A percentile compares a stretch with the other conserved stretches of the same genome.
Conservation (phyloP, 495 filamentous ascomycete genomes). For the Podospora pseudoanserina region DNA sequence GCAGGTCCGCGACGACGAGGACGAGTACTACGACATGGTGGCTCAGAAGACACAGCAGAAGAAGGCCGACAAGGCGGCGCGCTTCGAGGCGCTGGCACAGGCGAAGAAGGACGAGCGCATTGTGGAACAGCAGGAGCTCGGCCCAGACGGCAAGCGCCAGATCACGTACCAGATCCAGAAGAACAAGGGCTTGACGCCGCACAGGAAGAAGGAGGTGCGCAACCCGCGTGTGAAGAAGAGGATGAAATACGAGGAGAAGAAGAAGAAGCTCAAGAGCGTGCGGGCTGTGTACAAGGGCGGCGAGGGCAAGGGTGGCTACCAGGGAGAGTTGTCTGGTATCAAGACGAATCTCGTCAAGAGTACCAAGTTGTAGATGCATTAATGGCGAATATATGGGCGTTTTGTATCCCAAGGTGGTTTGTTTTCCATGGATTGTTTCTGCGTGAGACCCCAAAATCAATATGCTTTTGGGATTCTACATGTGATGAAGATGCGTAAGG, state of each 20-base stretch:
- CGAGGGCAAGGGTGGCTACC: constrained; percentile 81
- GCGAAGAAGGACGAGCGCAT: constrained; percentile 52
- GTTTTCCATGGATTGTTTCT: too few relatives aligned
- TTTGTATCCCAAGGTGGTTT: background rate
- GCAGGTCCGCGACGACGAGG: constrained; percentile 54
- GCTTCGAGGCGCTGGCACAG: constrained; percentile 41
- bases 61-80: constrained; percentile 63
- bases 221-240: constrained; percentile 98
- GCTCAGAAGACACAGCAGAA: constrained; percentile 66
- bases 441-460: too few relatives aligned
- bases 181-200: constrained; percentile 90
- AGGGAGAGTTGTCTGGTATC: constrained; percentile 91
- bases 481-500: background rate
- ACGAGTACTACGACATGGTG: constrained; percentile 87
- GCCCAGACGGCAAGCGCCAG: constrained; percentile 76
- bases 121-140: constrained; percentile 56
- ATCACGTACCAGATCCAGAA: constrained; percentile 91
- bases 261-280: constrained; percentile 86
- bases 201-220: constrained; percentile 84
- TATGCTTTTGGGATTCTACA: too few relatives aligned
- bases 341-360: constrained; percentile 91
- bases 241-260: constrained; percentile 86
- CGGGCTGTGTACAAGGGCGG: constrained; percentile 84
- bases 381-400: background rate
- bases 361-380: constrained; percentile 64